Conservation (phyloP, 2,329 filamentous ascomycete species). For the Paecilomyces fulvus region DNA sequence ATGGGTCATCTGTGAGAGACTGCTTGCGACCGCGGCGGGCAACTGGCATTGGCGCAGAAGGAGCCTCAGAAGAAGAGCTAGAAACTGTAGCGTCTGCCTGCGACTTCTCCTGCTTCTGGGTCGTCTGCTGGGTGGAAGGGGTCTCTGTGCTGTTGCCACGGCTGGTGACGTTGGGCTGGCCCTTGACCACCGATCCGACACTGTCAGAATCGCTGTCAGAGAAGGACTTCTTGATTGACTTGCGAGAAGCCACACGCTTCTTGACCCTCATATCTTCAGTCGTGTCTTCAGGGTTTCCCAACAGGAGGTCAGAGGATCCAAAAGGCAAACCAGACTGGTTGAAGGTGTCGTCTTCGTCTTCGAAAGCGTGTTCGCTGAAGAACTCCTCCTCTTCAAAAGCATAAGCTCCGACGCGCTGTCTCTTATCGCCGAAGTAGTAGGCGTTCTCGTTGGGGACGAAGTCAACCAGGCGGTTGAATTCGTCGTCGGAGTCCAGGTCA, state of each 20-base stretch:
- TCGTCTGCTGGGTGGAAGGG: constrained; percentile 30
- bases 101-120: constrained; percentile 36
- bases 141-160: constrained; percentile 25
- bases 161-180: constrained; percentile 21
- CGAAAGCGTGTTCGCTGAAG: constrained; percentile 66
- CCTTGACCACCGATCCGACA: constrained; percentile 15
- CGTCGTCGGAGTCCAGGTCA: constrained; percentile 84
- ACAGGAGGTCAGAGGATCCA: constrained; percentile 36
- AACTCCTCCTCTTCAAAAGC: constrained; percentile 69
- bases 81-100: constrained; percentile 41
- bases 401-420: constrained; percentile 63
- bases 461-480: constrained; percentile 68
- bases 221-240: constrained; percentile 23
- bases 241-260: constrained; percentile 36
- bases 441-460: constrained; percentile 54
- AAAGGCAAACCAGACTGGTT: constrained; percentile 54
- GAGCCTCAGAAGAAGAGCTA: constrained; percentile 36
- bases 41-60: constrained; percentile 43
- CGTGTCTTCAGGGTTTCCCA: constrained; percentile 35
- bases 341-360: constrained; percentile 59
- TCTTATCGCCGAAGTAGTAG: constrained; percentile 55
- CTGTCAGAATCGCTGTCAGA: constrained; percentile 23
- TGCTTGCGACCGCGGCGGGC: constrained; percentile 97
- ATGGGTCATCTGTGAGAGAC: constrained; percentile 92
- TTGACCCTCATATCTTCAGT: constrained; percentile 38